A percentile compares a stretch with the other conserved stretches of the same genome.
These are phyloP conservation scores for Nicotiana obtusifolia DNA, from an alignment of 257 asterid species.

Conservation along the genomic window DNA sequence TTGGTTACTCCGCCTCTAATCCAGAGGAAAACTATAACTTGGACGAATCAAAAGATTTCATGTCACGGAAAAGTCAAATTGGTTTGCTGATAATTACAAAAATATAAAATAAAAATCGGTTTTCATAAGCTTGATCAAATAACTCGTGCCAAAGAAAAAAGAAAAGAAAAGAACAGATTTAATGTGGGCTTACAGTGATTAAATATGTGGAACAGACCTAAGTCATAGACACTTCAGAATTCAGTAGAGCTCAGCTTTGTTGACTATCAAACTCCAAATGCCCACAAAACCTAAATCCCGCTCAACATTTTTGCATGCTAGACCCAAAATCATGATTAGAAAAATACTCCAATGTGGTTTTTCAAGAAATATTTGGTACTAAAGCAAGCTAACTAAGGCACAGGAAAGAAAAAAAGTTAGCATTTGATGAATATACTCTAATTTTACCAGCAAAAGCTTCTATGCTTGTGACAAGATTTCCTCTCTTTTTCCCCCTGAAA, in stretches of 20 bases:
- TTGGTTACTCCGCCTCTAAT: background rate
- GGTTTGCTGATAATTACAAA: background rate
- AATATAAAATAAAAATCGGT: background rate
- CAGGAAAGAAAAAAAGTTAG: background rate
- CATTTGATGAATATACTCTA: background rate
- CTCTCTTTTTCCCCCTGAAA: background rate
- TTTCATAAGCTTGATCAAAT: background rate
- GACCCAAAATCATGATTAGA: background rate
- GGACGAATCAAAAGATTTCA: background rate
- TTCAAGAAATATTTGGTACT: background rate
- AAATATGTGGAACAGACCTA: background rate
- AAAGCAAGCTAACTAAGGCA: background rate
- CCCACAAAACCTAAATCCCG: background rate
- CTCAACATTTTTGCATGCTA: background rate
- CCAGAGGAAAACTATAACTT: background rate
- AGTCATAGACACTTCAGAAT: background rate
- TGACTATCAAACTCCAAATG: background rate
- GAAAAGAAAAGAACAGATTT: background rate
- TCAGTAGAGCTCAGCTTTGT: background rate
- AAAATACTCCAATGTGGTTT: background rate
- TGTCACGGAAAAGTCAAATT: background rate
- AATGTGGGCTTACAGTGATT: background rate
- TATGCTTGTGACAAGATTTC: background rate
- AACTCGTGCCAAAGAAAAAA: background rate
- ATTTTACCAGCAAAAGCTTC: background rate